Evolutionary conservation across 768 basidiomycete species (phyloP).

Genomic region (Mycena olivaceomarginata): DNA sequence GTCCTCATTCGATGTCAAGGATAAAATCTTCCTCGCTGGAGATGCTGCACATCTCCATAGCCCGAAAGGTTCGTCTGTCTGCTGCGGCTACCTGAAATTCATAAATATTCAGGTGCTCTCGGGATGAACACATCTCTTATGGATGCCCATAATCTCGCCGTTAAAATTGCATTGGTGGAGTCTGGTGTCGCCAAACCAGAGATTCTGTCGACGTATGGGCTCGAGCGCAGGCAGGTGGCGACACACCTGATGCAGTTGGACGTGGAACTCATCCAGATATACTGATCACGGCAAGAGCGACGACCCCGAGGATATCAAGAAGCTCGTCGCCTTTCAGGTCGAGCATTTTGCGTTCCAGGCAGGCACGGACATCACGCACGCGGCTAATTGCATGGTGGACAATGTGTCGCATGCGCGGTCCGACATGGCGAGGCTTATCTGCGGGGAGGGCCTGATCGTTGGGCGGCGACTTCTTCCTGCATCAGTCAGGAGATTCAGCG

Average conservation of each 20-base stretch:
- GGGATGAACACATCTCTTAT: conserved; percentile 33
- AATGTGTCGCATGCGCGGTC: neutral
- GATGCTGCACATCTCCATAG: conserved; percentile 33
- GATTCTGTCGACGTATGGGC: conserved; percentile 22
- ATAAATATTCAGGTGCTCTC: conserved; percentile 11
- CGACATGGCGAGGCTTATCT: conserved; percentile 21
- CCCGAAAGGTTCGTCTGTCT: conserved; percentile 19
- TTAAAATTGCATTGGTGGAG: conserved; percentile 31
- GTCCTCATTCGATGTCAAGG: conserved; percentile 13
- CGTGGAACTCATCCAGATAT: conserved; percentile 20
- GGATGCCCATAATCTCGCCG: conserved; percentile 30
- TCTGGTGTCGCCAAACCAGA: conserved; percentile 5
- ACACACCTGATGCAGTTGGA: conserved; percentile 26
- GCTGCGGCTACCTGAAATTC: neutral
- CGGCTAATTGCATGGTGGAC: conserved; percentile 25
- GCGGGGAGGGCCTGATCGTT: conserved; percentile 19
- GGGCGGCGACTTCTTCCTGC: conserved; percentile 30
- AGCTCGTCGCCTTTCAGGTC: conserved; percentile 24
- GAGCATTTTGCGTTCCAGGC: conserved; percentile 36
- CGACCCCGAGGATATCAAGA: conserved; percentile 18
- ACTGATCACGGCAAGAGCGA: conserved; percentile 30
- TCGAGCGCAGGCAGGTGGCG: conserved; percentile 21
- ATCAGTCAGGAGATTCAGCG: conserved; percentile 11
- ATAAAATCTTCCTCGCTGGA: conserved; percentile 27
- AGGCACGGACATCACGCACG: conserved; percentile 32